These are phyloP conservation scores for Aspergillus saccharolyticus DNA, from an alignment of 495 filamentous ascomycete species.

Conservation along the genomic window DNA sequence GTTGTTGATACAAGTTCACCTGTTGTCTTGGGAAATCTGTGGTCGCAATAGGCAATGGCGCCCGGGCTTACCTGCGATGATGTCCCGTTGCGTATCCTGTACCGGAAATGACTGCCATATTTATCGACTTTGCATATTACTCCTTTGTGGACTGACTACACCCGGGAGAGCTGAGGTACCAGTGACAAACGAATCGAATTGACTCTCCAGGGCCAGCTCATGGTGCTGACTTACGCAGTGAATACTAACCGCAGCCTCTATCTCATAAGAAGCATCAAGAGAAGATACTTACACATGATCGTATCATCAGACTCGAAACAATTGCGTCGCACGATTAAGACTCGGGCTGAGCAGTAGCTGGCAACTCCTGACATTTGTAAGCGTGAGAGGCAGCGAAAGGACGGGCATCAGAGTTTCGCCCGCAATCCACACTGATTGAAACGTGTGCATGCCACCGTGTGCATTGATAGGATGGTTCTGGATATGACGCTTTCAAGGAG, in stretches of 20 bases:
- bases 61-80: conserved; percentile 1
- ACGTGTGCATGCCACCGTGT: background rate
- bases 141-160: background rate
- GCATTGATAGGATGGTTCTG: background rate
- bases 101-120: background rate
- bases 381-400: conserved; percentile 3
- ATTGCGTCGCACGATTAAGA: conserved; percentile 1
- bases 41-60: background rate
- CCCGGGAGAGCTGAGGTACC: background rate
- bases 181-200: background rate
- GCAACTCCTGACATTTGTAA: conserved; percentile 8
- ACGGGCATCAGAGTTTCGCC: conserved; percentile 3
- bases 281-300: conserved; percentile 1
- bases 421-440: background rate
- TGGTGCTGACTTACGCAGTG: conserved; percentile 2
- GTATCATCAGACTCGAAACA: background rate
- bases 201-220: background rate
- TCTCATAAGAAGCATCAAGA: background rate
- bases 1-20: background rate
- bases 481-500: background rate
- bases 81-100: background rate
- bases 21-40: background rate
- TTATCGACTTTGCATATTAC: conserved; percentile 6
- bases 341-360: background rate
- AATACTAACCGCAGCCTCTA: background rate